phyloP scores from a whole-genome alignment of 306 rosid genomes.

The Cucurbita moschata region DNA sequence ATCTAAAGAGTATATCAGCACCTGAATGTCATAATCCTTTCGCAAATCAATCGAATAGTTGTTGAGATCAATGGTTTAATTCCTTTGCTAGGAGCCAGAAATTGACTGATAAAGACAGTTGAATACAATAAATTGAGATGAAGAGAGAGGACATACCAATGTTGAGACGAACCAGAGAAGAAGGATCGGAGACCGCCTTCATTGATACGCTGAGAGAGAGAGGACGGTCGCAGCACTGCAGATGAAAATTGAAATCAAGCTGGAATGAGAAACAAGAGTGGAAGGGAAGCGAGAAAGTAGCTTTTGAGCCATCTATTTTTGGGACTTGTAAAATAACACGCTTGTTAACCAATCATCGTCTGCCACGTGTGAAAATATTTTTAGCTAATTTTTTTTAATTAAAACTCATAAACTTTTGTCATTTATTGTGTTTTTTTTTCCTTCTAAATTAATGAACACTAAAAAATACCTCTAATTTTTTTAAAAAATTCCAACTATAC shows the following conservation, averaged over 20 bases:
- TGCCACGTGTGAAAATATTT: neutral
- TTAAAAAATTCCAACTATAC: too few species aligned
- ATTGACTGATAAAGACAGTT: neutral
- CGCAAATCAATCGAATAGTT: constrained; percentile 3
- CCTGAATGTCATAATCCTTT: neutral
- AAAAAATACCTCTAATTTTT: too few species aligned
- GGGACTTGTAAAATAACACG: neutral
- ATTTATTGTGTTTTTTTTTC: too few species aligned
- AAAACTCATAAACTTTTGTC: too few species aligned
- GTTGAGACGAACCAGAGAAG: constrained; percentile 52
- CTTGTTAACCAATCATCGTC: neutral
- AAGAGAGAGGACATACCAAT: constrained; percentile 30
- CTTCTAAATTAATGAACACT: too few species aligned
- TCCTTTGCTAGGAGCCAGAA: neutral
- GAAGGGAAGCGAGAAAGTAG: neutral
- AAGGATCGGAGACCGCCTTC: constrained; percentile 21
- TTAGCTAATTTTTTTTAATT: too few species aligned
- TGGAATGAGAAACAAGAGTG: neutral
- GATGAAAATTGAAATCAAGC: neutral
- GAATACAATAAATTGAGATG: neutral
- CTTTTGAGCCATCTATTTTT: neutral
- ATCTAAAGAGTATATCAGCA: neutral
- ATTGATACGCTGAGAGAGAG: neutral
- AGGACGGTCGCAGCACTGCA: neutral
- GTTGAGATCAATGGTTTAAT: neutral